phyloP scores from a whole-genome alignment of 139 green algal species.

The Gonium pectorale region DNA sequence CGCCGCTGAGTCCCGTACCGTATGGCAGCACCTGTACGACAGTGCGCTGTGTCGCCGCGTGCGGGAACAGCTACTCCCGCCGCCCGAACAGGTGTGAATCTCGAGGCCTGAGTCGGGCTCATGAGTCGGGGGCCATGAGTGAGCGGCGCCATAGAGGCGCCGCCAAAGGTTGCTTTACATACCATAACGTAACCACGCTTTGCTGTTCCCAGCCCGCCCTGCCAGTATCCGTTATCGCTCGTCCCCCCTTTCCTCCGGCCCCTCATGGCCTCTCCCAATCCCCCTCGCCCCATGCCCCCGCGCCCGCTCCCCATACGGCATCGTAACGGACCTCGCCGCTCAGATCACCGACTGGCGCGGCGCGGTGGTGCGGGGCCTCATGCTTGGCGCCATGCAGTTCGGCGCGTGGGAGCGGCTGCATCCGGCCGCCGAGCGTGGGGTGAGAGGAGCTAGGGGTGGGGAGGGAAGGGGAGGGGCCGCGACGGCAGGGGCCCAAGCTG shows the following conservation, averaged over 20 bases:
- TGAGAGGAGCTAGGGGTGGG: background rate
- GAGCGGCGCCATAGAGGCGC: no score
- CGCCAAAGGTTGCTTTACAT: no score
- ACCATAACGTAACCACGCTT: no score
- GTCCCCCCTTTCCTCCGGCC: background rate
- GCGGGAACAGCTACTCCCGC: background rate
- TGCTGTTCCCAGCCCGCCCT: no score
- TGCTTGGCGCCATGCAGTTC: slow-evolving; percentile 5
- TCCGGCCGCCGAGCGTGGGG: background rate
- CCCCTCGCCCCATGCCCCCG: background rate
- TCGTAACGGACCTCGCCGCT: no score
- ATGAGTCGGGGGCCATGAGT: no score
- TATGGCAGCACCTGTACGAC: slow-evolving; percentile 25
- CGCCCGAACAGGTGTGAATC: background rate
- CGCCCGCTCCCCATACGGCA: background rate
- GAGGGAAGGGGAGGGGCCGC: no score
- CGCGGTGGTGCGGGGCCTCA: background rate
- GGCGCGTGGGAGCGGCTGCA: slow-evolving; percentile 18
- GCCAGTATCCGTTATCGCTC: no score
- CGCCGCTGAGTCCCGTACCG: background rate
- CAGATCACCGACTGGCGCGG: slow-evolving; percentile 26
- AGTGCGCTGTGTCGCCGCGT: background rate
- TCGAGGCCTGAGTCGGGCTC: no score
- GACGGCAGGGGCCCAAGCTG: no score
- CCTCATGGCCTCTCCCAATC: background rate